Base-by-base conservation (phyloP, 768 basidiomycete genomes). In the Amyloporia xantha region DNA sequence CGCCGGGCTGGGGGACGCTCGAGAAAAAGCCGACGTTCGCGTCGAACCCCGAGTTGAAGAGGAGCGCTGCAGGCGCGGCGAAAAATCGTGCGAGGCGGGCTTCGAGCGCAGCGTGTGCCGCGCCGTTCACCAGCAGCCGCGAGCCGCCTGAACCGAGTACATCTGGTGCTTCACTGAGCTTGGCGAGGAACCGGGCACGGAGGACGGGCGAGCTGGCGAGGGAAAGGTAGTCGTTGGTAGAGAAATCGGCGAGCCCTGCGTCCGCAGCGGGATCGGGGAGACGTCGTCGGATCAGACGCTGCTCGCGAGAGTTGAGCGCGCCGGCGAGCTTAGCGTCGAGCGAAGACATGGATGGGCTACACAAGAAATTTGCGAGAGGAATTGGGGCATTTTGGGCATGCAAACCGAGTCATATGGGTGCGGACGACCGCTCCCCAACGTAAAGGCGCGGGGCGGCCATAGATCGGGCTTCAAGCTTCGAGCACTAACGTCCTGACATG, bases 211-310 rank as follows among this genome's bases (percentile, higher is more conserved):
- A 88, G 17, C 70, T 64, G 1, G 91, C 71, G 21, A 96, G 74
- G 0, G 91, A 91, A 46, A 96, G 84, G 66, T 94, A 96, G 66
- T 96, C 91, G 65, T 95, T 96, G 2, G 91, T 87, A n/a, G 76
- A 85, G 64, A 91, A 91, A 61, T 92, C 88, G 46, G 75, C 67
- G 20, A 65, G 56, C 4, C 69, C 64, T 5, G 68, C 64, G 27
- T 75, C 63, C 17, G 74, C 65, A 37, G 65, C 63, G 0, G 76
- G 75, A 49, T 79, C 71, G 4, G 87, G 85, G 1, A 92, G 77
- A 20, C 76, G 71, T 35, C 88, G 78, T n/a, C 81, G 74, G 60
- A 89, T 87, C 52, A 69, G 63, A n/a, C 85, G 76, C 26, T 73
- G 64, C 13, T 83, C 78, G 37, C 90, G 78, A 19, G 86, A 84